Evolutionary conservation across 768 basidiomycete species (phyloP), one percentile per base, ranked within the genome.

Genomic region (Bullera alba): DNA sequence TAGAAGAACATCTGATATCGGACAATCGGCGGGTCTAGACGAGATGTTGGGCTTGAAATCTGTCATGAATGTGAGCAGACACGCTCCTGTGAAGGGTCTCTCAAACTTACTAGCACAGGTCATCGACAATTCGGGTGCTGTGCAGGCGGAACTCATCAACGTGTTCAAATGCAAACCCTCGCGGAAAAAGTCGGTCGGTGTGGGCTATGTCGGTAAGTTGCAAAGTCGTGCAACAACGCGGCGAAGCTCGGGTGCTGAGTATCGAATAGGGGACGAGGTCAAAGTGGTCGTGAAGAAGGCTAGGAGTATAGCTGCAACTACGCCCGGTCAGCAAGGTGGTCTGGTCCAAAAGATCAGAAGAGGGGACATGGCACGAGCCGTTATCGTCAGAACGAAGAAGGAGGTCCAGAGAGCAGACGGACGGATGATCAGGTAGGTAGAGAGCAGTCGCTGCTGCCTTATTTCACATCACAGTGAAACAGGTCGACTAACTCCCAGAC

Each of bases 51-150:
- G 42, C 15, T 19, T 43, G 23, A 43, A 43, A 19, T 7, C 42
- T 6, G 26, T 43, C 19, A 25, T 43, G 42, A 43, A 43, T 43
- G 42, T 43, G 10, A 43, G 42, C 15, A 26, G 32, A n/a, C 32
- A 25, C 42, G 27, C 7, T 14, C 19, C 8, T 22, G 38, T n/a
- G n/a, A n/a, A 34, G 10, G n/a, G 32, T 34, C 38, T 15, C 37
- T 27, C 30, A 16, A 30, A 41, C 19, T 32, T 38, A 36, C 49
- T 37, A 26, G 42, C n/a, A 0, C 27, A 90, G 87, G 84, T 89
- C 58, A 95, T 97, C 72, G 93, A 97, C 78, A 97, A 97, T 74
- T 91, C 93, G 5, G 93, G 93, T 27, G 92, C 89, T 5, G 79
- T 96, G 56, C 76, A 93, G 54, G 84, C 91, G 35, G 93, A 96